Percentiles rank a stretch among this genome's conserved stretches.
These are phyloP conservation scores for Paramecium biaurelia DNA, from an alignment of 73 alveolate species.

Conservation along the genomic window DNA sequence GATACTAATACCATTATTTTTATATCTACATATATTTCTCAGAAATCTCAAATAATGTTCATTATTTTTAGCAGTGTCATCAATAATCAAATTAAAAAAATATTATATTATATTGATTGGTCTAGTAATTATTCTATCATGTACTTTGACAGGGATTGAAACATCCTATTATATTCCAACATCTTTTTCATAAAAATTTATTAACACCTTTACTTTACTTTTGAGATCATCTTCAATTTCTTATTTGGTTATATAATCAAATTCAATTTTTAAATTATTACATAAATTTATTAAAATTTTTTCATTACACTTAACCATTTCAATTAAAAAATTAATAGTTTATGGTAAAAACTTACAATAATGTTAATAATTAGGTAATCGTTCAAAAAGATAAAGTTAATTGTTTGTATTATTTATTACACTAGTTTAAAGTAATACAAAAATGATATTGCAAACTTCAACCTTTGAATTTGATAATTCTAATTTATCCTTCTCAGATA, in stretches of 20 bases:
- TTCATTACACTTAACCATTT: conserved; percentile 47
- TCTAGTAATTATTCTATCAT: conserved; percentile 45
- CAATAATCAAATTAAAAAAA: conserved; percentile 50
- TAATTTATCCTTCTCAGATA: neutral
- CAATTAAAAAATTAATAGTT: neutral
- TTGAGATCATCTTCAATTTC: conserved; percentile 40
- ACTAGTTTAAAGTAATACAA: neutral
- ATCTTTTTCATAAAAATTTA: conserved; percentile 58
- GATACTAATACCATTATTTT: conserved; percentile 29
- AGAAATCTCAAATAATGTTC: conserved; percentile 46
- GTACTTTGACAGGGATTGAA: conserved; percentile 27
- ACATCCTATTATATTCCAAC: neutral
- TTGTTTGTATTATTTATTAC: neutral
- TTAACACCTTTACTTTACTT: conserved; percentile 50
- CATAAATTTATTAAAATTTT: neutral
- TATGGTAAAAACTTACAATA: neutral
- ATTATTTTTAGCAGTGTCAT: conserved; percentile 47
- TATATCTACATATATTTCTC: conserved; percentile 35
- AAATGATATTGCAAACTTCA: neutral
- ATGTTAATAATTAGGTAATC: conserved; percentile 16
- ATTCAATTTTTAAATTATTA: conserved; percentile 30
- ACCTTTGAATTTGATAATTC: neutral
- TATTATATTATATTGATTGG: conserved; percentile 48
- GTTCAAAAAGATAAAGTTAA: neutral
- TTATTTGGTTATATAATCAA: conserved; percentile 11